phyloP scores from a whole-genome alignment of 257 asterid genomes.

The Penstemon barbatus region DNA sequence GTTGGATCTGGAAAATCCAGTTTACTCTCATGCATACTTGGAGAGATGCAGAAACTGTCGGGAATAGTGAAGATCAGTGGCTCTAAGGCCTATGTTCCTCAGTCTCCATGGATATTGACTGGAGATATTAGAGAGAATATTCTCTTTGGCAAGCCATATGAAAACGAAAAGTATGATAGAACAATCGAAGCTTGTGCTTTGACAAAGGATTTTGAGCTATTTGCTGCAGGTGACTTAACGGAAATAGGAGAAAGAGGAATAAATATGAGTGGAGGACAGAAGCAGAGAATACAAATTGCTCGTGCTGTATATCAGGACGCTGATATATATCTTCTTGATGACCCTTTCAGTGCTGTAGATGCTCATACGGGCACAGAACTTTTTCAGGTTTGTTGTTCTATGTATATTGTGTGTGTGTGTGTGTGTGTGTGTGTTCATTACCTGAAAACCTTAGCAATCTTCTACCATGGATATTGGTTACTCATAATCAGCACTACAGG shows the following conservation, averaged over 20 bases:
- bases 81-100: conserved; percentile 83
- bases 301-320: conserved; percentile 95
- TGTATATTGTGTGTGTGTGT: background rate
- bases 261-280: conserved; percentile 97
- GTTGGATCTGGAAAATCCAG: conserved; percentile 99
- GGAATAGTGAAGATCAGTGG: conserved; percentile 80
- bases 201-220: conserved; percentile 77
- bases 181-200: conserved; percentile 86
- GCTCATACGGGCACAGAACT: conserved; percentile 94
- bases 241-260: conserved; percentile 95
- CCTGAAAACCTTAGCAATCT: background rate
- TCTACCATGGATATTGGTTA: conserved; percentile 17
- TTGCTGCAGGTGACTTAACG: conserved; percentile 81
- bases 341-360: conserved; percentile 96
- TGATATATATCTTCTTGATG: conserved; percentile 87
- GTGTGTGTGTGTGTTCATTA: background rate
- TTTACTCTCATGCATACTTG: conserved; percentile 78
- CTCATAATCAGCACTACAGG: conserved; percentile 42
- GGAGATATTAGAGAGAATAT: conserved; percentile 83
- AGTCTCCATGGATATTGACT: conserved; percentile 85
- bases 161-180: conserved; percentile 55
- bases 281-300: conserved; percentile 92
- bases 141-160: conserved; percentile 70
- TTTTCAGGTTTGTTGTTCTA: conserved; percentile 54
- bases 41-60: conserved; percentile 81